Base-by-base conservation (phyloP, 2,329 filamentous ascomycete species). In the Venturia pyrina region DNA sequence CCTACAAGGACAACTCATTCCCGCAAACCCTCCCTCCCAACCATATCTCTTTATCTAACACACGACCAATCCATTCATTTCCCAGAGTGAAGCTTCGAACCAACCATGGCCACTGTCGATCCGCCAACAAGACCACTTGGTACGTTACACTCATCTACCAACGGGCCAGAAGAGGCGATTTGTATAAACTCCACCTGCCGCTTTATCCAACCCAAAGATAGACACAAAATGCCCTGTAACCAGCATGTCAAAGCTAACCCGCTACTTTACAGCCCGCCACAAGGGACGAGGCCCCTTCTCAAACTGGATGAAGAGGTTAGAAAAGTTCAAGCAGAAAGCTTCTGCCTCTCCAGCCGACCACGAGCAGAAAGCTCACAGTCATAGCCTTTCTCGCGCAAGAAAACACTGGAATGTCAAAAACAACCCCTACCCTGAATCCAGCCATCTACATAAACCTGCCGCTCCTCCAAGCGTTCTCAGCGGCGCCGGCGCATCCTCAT, bases 271-370 rank as follows among this genome's bases (percentile, higher is more conserved):
- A 92, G 89, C 92, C 76, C 85, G 87, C 70, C 82, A 87, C 73
- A 85, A 84, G 71, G 89, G 91, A 70, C 88, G 92, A 71, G 87
- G 90, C 69, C 93, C 93, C 32, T 98, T 98, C 75, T 86, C 93
- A 60, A 90, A 88, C 70, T 96, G 93, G 89, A 91, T 99, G 81
- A 96, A 93, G 82, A 93, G 93, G 73, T 85, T 98, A 66, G 88
- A 92, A 68, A 93, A 89, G 75, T 88, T 96, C 78, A 97, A 96
- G 77, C 82, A 80, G 66, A 87, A 87, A 5, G 89, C 87, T 1
- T 89, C 87, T 41, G 85, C 84, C 69, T 32, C 81, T 19, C 73
- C 76, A 65, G 75, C 74, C 68, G 72, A 68, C 68, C 73, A 70
- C 67, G 73, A 71, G 62, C 80, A 80, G 73, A 79, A 80, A 71